Evolutionary conservation across 352 stramenopile species (phyloP), one percentile per base, ranked within the genome.

Genomic region (Phytophthora tentaculata): DNA sequence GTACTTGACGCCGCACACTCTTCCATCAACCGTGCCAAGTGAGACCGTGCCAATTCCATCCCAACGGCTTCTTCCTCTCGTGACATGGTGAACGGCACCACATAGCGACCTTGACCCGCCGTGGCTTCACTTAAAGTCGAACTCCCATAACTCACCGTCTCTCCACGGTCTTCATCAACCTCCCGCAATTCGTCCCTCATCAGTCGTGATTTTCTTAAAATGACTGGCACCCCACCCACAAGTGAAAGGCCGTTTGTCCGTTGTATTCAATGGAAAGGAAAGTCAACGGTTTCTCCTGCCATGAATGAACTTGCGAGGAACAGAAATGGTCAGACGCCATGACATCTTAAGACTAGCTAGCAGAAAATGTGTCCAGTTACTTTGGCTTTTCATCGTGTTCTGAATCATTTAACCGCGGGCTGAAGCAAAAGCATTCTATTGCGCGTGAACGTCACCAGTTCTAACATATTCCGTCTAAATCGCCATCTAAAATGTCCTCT

Each of bases 391-490:
- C 32, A n/a, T n/a, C 35, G 13, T 43, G 6, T 43, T 19, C 13
- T 19, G 35, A 43, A 8, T 43, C 35, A 43, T 43, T n/a, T 43
- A 43, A 2, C n/a, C 12, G 35, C 51, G 44, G 62, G 29, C 45
- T 73, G 65, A 79, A 76, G 57, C 67, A 74, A 74, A 73, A 79
- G 63, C 67, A 74, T 76, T 79, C 71, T 79, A 79, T 79, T 79
- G 67, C 68, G 67, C 71, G 67, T 63, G 47, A 71, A 79, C 71
- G 69, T 76, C 67, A 78, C 69, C 72, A 67, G 51, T 79, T 82
- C 72, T 80, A 80, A 79, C 72, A 80, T 77, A 76, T 77, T 43
- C 69, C 72, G 60, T 83, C 72, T 77, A 79, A 76, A 61, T 76
- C 59, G 67, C 68, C 68, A 68, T 79, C 71, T 79, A 79, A 78